Conservation (phyloP, 129 eudicot species). For the Sambucus nigra region DNA sequence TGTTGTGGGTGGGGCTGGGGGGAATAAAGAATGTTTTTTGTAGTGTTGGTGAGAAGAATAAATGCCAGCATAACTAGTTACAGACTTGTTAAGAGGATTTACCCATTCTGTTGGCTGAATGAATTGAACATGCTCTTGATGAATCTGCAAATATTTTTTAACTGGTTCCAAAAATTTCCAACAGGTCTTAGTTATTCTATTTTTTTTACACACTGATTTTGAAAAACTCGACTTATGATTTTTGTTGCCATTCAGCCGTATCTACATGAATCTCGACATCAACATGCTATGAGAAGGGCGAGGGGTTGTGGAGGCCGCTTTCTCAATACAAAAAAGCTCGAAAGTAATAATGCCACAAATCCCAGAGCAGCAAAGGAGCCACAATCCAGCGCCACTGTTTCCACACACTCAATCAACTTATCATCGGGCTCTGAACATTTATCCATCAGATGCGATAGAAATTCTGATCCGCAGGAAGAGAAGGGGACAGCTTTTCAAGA, state of each 20-base stretch:
- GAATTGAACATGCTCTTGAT: too few species aligned
- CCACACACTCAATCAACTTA: constrained; percentile 27
- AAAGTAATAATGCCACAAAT: constrained; percentile 10
- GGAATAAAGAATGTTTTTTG: too few species aligned
- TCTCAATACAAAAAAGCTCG: constrained; percentile 54
- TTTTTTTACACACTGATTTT: neutral
- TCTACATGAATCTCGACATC: constrained; percentile 85
- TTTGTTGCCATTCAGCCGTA: constrained; percentile 43
- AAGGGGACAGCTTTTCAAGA: constrained; percentile 19
- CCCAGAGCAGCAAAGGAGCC: constrained; percentile 24
- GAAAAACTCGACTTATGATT: neutral
- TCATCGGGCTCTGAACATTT: constrained; percentile 29
- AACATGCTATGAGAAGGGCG: constrained; percentile 71
- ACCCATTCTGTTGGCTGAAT: neutral
- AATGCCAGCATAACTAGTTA: too few species aligned
- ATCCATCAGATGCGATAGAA: constrained; percentile 17
- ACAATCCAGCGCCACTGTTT: constrained; percentile 19
- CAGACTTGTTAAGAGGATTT: neutral
- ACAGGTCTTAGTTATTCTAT: neutral
- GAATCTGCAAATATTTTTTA: too few species aligned
- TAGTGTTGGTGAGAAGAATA: too few species aligned
- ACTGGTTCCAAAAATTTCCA: neutral
- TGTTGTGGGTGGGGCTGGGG: too few species aligned
- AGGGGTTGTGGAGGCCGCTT: constrained; percentile 92
- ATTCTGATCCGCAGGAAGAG: constrained; percentile 15